Percentiles rank a stretch among this genome's conserved stretches.
phyloP scores from a whole-genome alignment of 148 eudicot species.

The Nyssa sinensis region DNA sequence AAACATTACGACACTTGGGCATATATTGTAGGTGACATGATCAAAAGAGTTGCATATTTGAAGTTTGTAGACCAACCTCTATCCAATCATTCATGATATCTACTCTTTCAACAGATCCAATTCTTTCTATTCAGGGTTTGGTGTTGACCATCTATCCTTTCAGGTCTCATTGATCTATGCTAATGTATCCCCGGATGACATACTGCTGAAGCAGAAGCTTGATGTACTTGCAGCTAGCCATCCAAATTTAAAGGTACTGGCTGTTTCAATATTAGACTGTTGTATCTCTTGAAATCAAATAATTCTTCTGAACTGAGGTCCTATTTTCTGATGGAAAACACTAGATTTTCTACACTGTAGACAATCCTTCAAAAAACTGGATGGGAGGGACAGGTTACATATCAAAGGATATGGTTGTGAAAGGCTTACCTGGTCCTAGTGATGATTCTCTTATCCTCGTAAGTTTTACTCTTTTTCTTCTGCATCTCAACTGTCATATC shows the following conservation, averaged over 20 bases:
- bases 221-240: conserved; percentile 76
- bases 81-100: background rate
- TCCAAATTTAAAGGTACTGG: conserved; percentile 85
- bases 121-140: conserved; percentile 1
- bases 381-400: conserved; percentile 82
- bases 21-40: background rate
- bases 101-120: background rate
- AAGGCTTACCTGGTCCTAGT: conserved; percentile 92
- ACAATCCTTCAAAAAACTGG: conserved; percentile 82
- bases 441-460: conserved; percentile 83
- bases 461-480: conserved; percentile 21
- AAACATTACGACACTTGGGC: background rate
- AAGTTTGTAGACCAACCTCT: background rate
- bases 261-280: background rate
- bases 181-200: conserved; percentile 95
- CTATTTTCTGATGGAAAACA: conserved; percentile 4
- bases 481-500: background rate
- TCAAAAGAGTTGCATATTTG: background rate
- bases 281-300: background rate
- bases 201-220: conserved; percentile 88
- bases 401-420: conserved; percentile 79
- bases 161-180: conserved; percentile 91
- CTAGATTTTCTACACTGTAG: conserved; percentile 91
- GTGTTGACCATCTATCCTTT: background rate
- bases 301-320: background rate